Evolutionary conservation across 805 yeast species (phyloP).

Genomic region (Scheffersomyces ergatensis): DNA sequence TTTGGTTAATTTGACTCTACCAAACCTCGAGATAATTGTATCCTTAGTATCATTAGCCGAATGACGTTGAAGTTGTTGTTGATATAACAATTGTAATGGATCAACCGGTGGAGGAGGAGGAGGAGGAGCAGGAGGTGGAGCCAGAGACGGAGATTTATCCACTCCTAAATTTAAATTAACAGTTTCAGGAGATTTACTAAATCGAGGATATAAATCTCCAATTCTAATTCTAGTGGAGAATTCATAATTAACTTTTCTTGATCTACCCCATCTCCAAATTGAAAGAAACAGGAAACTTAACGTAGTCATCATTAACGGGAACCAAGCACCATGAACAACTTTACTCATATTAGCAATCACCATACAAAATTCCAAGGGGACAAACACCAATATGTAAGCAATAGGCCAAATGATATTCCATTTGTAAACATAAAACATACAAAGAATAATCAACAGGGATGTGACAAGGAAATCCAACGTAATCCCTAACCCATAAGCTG

Average conservation of each 20-base stretch:
- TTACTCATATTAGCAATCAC: slow-evolving; percentile 50
- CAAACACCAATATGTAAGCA: slow-evolving; percentile 35
- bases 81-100: neutral
- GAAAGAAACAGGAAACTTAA: slow-evolving; percentile 35
- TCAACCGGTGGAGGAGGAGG: too few relatives aligned
- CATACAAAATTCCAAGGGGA: slow-evolving; percentile 46
- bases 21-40: slow-evolving; percentile 15
- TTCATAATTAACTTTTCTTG: slow-evolving; percentile 39
- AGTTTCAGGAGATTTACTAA: neutral
- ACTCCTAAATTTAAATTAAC: slow-evolving; percentile 2
- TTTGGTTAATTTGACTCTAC: slow-evolving; percentile 14
- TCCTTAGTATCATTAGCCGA: neutral
- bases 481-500: slow-evolving; percentile 62
- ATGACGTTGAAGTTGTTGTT: neutral
- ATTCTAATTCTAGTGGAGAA: slow-evolving; percentile 28
- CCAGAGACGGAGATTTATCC: slow-evolving; percentile 1
- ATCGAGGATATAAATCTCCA: slow-evolving; percentile 31
- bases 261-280: slow-evolving; percentile 50
- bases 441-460: slow-evolving; percentile 42
- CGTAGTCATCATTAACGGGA: slow-evolving; percentile 47
- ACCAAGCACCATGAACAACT: slow-evolving; percentile 62
- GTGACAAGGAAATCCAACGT: slow-evolving; percentile 56
- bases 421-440: slow-evolving; percentile 44
- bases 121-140: slow-evolving; percentile 2
- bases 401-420: slow-evolving; percentile 32